Conservation (phyloP, 23 red algal species). For the Cyanidiococcus yangmingshanensis region DNA sequence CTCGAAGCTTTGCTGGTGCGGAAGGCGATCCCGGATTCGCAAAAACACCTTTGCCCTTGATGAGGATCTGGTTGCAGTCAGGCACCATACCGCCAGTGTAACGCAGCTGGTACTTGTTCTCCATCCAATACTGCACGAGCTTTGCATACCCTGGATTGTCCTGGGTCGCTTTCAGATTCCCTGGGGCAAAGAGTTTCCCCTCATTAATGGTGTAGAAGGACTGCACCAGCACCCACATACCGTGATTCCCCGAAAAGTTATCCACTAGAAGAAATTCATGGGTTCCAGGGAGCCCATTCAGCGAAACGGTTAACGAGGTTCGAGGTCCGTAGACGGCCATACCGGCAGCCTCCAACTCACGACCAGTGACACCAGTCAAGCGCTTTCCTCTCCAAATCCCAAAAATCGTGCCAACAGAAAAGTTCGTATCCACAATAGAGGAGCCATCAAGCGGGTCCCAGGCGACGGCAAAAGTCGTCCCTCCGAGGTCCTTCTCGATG, state of each 20-base stretch:
- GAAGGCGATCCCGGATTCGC: slow-evolving; percentile 89
- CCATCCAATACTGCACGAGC: slow-evolving; percentile 66
- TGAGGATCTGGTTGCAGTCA: slow-evolving; percentile 96
- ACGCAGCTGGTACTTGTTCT: slow-evolving; percentile 94
- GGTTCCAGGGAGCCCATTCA: slow-evolving; percentile 68
- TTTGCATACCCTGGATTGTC: slow-evolving; percentile 89
- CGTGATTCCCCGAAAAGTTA: slow-evolving; percentile 93
- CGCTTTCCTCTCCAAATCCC: slow-evolving; percentile 83
- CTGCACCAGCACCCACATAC: slow-evolving; percentile 79
- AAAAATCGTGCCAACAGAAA: slow-evolving; percentile 94
- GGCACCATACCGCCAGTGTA: slow-evolving; percentile 99
- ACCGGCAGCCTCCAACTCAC: slow-evolving; percentile 59
- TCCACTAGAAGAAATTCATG: slow-evolving; percentile 97
- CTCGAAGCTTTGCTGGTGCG: slow-evolving; percentile 82
- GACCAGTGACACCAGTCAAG: slow-evolving; percentile 63
- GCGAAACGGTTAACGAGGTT: slow-evolving; percentile 79
- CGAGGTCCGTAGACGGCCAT: slow-evolving; percentile 87
- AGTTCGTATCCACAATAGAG: slow-evolving; percentile 98
- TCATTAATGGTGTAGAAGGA: slow-evolving; percentile 69
- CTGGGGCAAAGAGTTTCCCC: slow-evolving; percentile 96
- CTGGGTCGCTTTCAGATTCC: slow-evolving; percentile 84
- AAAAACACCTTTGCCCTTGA: slow-evolving; percentile 99
- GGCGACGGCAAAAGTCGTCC: slow-evolving; percentile 68
- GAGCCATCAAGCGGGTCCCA: slow-evolving; percentile 93
- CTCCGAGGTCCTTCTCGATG: slow-evolving; percentile 45